A percentile compares a stretch with the other conserved stretches of the same genome.
Evolutionary conservation across 2,329 filamentous ascomycete genomes (phyloP).

Genomic region (Cadophora sp.): DNA sequence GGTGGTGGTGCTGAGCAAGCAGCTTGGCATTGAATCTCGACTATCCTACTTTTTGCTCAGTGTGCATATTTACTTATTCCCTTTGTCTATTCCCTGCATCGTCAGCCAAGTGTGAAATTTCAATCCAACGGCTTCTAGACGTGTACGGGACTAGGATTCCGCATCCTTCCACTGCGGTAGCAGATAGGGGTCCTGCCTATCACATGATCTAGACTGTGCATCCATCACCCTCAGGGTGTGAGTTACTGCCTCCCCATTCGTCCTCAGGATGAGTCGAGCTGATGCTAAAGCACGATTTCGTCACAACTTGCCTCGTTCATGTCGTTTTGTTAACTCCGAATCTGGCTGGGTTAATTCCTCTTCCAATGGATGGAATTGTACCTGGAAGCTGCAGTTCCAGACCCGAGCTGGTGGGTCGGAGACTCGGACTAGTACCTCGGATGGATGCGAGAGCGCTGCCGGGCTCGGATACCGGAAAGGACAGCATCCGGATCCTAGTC

Average conservation of each 20-base stretch:
- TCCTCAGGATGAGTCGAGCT: neutral
- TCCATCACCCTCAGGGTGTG: too few relatives aligned
- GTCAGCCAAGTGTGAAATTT: constrained; percentile 4
- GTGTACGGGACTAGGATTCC: neutral
- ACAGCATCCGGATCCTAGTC: neutral
- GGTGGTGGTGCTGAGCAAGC: neutral
- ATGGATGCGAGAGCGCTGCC: neutral
- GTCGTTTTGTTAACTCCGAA: neutral
- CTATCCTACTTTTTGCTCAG: neutral
- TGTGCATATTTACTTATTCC: neutral
- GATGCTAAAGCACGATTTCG: neutral
- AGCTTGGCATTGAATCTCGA: neutral
- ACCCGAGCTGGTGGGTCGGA: neutral
- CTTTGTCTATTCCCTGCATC: neutral
- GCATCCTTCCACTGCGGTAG: neutral
- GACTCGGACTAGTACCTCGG: neutral
- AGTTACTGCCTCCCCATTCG: neutral
- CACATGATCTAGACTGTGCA: constrained; percentile 4
- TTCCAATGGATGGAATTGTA: neutral
- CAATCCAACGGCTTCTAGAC: neutral
- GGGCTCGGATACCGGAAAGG: constrained; percentile 1
- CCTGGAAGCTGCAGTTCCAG: neutral
- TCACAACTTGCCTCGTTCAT: neutral
- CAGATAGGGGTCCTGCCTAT: neutral
- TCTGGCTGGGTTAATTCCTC: neutral